Percentiles rank a stretch among this genome's conserved stretches.
Evolutionary conservation across 1,284 basidiomycete genomes (phyloP).

Genomic region (Sanghuangporus baumii): DNA sequence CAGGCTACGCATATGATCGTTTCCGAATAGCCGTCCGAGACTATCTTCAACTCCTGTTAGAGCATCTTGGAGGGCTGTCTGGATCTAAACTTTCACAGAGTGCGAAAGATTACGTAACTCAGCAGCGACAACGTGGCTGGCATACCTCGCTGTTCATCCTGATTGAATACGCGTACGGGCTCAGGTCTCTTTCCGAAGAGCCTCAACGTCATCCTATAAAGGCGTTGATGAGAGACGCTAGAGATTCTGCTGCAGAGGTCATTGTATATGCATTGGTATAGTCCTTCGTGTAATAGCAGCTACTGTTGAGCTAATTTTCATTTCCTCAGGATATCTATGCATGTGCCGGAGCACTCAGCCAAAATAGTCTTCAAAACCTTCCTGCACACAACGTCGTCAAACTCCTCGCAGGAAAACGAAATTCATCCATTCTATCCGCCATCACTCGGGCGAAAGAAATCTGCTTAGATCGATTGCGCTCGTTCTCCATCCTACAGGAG

Average conservation of each 20-base stretch:
- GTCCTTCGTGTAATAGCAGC: not conserved
- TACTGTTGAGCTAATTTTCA: not conserved
- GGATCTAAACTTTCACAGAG: not conserved
- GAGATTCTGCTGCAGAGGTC: conserved; percentile 4
- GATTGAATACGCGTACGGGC: conserved; percentile 9
- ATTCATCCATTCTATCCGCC: not conserved
- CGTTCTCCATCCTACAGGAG: not conserved
- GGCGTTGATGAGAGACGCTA: not conserved
- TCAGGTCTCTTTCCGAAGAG: not conserved
- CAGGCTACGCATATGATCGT: not conserved
- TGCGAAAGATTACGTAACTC: not conserved
- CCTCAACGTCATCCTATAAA: not conserved
- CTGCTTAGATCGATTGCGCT: not conserved
- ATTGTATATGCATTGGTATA: conserved; percentile 7
- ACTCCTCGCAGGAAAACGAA: not conserved
- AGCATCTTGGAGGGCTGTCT: not conserved
- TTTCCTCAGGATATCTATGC: conserved; percentile 10
- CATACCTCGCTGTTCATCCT: conserved; percentile 6
- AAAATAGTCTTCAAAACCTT: not conserved
- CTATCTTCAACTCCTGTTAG: not conserved
- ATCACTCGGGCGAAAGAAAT: not conserved
- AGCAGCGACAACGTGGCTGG: conserved; percentile 5
- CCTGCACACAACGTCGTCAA: not conserved
- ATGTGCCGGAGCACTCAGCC: not conserved
- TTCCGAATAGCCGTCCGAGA: not conserved